Conservation (phyloP, 2,329 filamentous ascomycete species). For the Truncatella angustata region DNA sequence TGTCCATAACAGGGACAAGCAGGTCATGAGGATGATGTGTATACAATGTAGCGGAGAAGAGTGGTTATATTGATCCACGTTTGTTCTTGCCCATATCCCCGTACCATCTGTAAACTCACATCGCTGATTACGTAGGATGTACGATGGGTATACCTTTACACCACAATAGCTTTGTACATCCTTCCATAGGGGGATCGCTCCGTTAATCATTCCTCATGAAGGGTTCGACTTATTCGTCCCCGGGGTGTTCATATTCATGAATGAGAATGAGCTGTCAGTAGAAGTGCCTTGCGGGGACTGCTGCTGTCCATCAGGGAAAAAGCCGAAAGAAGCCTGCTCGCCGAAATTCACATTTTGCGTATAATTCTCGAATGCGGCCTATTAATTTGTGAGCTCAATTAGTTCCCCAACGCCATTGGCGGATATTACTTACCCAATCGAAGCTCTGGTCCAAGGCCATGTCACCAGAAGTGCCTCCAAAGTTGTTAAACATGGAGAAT, state of each 20-base stretch:
- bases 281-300: conserved; percentile 21
- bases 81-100: not conserved
- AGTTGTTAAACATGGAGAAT: conserved; percentile 51
- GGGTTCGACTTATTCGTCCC: conserved; percentile 13
- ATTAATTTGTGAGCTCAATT: not conserved
- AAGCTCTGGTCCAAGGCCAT: conserved; percentile 51
- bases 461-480: conserved; percentile 31
- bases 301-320: conserved; percentile 36
- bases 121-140: no score
- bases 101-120: not conserved
- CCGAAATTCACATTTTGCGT: conserved; percentile 55
- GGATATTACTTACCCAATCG: conserved; percentile 51
- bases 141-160: not conserved
- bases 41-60: conserved; percentile 3
- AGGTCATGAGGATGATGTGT: not conserved
- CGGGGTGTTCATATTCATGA: conserved; percentile 25
- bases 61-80: conserved; percentile 5
- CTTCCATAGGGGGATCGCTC: no score
- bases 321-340: conserved; percentile 48
- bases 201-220: not conserved
- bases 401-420: conserved; percentile 21
- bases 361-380: conserved; percentile 58
- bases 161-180: not conserved
- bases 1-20: no score
- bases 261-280: conserved; percentile 27